phyloP scores from a whole-genome alignment of 1,284 basidiomycete genomes.

The Cystobasidium slooffiae region DNA sequence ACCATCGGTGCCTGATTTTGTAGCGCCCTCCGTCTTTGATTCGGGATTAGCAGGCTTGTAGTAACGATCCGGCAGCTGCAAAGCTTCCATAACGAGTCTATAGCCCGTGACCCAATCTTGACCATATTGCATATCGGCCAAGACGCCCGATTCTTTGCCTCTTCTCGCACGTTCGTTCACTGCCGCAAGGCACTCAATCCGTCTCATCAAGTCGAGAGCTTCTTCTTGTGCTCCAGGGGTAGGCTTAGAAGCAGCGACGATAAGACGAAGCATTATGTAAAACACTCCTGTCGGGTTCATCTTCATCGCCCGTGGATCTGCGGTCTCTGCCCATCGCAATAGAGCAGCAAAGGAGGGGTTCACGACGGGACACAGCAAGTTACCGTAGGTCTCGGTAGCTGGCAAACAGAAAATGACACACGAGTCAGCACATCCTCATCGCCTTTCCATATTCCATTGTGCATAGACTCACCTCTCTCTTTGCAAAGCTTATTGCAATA shows the following conservation, averaged over 20 bases:
- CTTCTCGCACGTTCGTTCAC: constrained; percentile 33
- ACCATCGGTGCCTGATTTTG: background rate
- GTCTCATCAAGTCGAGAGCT: constrained; percentile 18
- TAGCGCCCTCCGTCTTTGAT: constrained; percentile 1
- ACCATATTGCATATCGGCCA: constrained; percentile 43
- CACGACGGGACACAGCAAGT: constrained; percentile 37
- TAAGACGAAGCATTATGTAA: constrained; percentile 29
- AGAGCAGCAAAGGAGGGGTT: constrained; percentile 28
- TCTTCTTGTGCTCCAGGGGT: constrained; percentile 4
- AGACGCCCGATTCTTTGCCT: constrained; percentile 17
- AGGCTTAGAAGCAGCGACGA: constrained; percentile 20
- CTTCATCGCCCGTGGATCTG: constrained; percentile 14
- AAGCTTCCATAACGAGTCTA: constrained; percentile 33
- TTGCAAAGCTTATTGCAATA: constrained; percentile 43
- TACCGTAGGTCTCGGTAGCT: constrained; percentile 34
- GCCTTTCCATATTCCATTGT: background rate
- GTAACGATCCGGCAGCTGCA: constrained; percentile 41
- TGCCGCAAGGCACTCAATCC: constrained; percentile 27
- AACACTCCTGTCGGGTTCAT: constrained; percentile 33
- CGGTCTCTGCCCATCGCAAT: constrained; percentile 34
- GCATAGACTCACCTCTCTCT: constrained; percentile 22
- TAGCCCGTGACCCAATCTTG: constrained; percentile 35
- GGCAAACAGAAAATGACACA: background rate
- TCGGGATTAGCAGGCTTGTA: constrained; percentile 28
- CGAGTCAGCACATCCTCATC: background rate